phyloP scores from a whole-genome alignment of 441 rosid species.

The Pelargonium cotyledonis region DNA sequence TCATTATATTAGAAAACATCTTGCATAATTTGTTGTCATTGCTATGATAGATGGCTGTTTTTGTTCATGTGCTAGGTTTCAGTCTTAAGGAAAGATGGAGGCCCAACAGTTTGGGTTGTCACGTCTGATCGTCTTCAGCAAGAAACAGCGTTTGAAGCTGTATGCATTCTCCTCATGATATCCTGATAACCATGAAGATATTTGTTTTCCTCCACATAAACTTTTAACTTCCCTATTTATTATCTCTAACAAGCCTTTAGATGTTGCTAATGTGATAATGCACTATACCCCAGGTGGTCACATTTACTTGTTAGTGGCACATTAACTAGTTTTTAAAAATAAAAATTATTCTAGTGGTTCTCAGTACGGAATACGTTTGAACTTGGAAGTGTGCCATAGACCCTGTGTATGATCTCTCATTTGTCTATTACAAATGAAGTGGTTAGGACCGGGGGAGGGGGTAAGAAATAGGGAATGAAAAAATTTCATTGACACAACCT shows the following conservation, averaged over 20 bases:
- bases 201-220: not conserved
- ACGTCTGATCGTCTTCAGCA: conserved; percentile 82
- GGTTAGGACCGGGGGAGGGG: too few species aligned
- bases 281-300: not conserved
- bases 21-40: not conserved
- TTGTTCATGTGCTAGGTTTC: conserved; percentile 47
- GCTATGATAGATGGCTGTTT: conserved; percentile 16
- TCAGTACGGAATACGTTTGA: too few species aligned
- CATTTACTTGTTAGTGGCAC: not conserved
- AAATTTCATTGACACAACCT: too few species aligned
- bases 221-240: not conserved
- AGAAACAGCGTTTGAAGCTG: conserved; percentile 86
- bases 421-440: too few species aligned
- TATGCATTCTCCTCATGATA: conserved; percentile 30
- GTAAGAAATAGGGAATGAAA: too few species aligned
- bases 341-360: too few species aligned
- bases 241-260: not conserved
- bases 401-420: too few species aligned
- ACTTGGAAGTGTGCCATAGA: too few species aligned
- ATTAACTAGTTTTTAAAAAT: too few species aligned
- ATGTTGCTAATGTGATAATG: not conserved
- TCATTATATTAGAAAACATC: conserved; percentile 12
- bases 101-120: conserved; percentile 91
- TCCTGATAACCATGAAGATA: conserved; percentile 4
- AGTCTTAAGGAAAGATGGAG: conserved; percentile 77